A percentile compares a stretch with the other conserved stretches of the same genome.
These are phyloP conservation scores for Diplosphaera chodatii DNA, from an alignment of 139 green algal genomes.

Conservation along the genomic window DNA sequence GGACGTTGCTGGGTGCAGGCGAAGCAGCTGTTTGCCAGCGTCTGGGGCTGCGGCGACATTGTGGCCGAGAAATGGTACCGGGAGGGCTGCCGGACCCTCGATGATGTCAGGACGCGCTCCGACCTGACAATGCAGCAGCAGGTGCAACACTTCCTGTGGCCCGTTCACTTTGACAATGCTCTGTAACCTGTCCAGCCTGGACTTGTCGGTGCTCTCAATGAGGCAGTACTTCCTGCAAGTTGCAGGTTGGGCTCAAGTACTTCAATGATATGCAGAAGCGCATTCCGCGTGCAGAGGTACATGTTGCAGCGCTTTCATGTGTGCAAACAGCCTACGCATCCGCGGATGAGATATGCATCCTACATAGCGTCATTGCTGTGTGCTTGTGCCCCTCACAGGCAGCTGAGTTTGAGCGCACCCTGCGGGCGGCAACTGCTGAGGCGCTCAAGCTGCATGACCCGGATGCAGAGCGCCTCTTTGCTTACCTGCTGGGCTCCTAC, in stretches of 20 bases:
- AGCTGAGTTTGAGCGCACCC: background rate
- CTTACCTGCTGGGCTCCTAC: background rate
- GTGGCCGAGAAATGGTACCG: conserved; percentile 13
- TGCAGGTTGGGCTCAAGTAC: conserved; percentile 15
- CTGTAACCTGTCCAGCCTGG: too few relatives aligned
- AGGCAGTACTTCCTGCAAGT: too few relatives aligned
- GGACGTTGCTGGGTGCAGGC: too few relatives aligned
- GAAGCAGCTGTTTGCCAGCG: conserved; percentile 7
- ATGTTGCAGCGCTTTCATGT: too few relatives aligned
- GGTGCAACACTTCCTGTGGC: background rate
- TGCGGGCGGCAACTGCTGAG: background rate
- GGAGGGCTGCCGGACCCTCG: conserved; percentile 7
- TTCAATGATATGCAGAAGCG: conserved; percentile 16
- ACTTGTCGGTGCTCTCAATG: too few relatives aligned
- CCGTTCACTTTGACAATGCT: too few relatives aligned
- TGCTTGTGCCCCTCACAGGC: background rate
- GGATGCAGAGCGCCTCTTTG: background rate
- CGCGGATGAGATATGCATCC: too few relatives aligned
- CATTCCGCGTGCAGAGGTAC: conserved; percentile 22
- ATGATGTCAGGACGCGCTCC: conserved; percentile 6
- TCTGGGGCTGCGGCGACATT: conserved; percentile 18
- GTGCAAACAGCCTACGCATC: too few relatives aligned
- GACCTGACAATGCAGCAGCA: conserved; percentile 11
- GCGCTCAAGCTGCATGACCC: background rate
- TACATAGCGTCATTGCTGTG: too few relatives aligned